Conservation (phyloP, 805 yeast genomes). For the Maudiozyma saulgeensis region DNA sequence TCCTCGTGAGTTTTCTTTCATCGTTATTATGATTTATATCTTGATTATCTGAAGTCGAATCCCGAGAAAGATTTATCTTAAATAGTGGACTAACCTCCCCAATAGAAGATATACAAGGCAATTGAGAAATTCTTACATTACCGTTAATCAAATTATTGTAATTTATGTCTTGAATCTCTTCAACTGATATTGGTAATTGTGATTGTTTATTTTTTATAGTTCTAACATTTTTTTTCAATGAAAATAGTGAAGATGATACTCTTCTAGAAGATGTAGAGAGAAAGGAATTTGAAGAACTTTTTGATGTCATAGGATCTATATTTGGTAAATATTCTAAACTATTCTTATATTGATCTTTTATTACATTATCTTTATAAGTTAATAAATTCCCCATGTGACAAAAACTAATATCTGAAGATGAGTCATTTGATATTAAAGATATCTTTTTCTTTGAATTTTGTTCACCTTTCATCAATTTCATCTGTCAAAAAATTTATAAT, state of each 20-base stretch:
- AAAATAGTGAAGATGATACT: not conserved
- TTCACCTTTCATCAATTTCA: not conserved
- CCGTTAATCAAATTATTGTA: not conserved
- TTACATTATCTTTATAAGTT: not conserved
- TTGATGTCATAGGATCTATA: not conserved
- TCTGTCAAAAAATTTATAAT: not conserved
- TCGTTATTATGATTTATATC: no score
- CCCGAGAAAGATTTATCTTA: not conserved
- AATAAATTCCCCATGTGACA: not conserved
- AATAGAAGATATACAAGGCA: not conserved
- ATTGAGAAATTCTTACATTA: not conserved
- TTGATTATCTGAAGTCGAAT: not conserved
- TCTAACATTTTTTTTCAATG: not conserved
- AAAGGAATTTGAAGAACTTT: not conserved
- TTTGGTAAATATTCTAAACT: not conserved
- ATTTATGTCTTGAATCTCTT: conserved; percentile 2
- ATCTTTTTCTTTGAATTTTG: not conserved
- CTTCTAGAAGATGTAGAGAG: not conserved
- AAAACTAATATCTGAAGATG: not conserved
- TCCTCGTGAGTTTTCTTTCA: no score
- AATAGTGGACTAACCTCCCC: not conserved
- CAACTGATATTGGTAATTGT: conserved; percentile 1
- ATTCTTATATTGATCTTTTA: not conserved
- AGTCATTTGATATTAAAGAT: not conserved
- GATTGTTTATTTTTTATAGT: not conserved